Conservation (phyloP, 1,139 yeast genomes). For the Blastobotrys illinoisensis region DNA sequence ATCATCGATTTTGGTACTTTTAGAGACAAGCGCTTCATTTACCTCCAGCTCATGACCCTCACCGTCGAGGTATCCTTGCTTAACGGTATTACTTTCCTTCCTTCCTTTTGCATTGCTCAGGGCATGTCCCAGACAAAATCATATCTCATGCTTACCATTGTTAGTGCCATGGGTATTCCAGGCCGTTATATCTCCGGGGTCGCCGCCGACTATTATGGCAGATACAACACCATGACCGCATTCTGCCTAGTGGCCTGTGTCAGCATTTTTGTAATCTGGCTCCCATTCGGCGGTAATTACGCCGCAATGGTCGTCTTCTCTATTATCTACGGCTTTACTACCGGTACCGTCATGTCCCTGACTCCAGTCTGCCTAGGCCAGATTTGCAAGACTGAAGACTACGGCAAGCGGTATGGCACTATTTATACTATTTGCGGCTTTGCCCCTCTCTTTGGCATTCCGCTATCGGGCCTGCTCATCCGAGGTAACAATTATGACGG, state of each 20-base stretch:
- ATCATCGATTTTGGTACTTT: conserved; percentile 33
- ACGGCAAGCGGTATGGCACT: conserved; percentile 47
- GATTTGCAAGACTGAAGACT: conserved; percentile 44
- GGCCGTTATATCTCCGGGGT: conserved; percentile 56
- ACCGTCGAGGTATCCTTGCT: conserved; percentile 53
- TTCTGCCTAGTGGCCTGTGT: conserved; percentile 42
- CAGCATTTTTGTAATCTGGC: conserved; percentile 42
- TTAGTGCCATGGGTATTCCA: conserved; percentile 53
- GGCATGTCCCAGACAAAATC: conserved; percentile 51
- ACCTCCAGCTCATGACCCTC: conserved; percentile 40
- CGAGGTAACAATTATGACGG: conserved; percentile 34
- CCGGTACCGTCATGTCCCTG: conserved; percentile 45
- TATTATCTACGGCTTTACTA: conserved; percentile 46
- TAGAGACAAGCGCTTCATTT: conserved; percentile 38
- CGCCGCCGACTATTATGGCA: conserved; percentile 51
- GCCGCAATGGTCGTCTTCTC: conserved; percentile 44
- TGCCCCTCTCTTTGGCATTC: conserved; percentile 44
- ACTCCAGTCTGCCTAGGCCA: conserved; percentile 49
- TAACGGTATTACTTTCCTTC: conserved; percentile 47
- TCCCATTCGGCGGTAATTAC: conserved; percentile 44
- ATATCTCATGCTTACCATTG: conserved; percentile 43
- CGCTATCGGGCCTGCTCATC: conserved; percentile 48
- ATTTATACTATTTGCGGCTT: conserved; percentile 42
- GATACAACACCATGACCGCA: conserved; percentile 48
- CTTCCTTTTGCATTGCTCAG: conserved; percentile 49